Evolutionary conservation across 345 rosid genomes (phyloP).

Genomic region (Eucalyptus paniculata): DNA sequence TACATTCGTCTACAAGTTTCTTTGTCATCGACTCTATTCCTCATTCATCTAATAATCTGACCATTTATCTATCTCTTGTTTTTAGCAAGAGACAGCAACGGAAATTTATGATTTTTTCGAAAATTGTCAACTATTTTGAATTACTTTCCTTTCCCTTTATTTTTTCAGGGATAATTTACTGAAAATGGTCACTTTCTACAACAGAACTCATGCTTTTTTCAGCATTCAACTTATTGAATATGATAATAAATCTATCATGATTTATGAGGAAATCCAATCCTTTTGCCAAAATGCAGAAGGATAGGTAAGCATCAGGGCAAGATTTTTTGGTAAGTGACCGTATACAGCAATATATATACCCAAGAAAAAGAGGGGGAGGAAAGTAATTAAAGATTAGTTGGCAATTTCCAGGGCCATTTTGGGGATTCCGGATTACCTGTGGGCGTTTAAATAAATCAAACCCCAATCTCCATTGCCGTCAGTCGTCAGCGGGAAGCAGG

Average conservation of each 20-base stretch:
- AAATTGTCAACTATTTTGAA: not conserved
- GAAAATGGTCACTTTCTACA: too few relatives aligned
- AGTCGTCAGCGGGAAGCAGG: not conserved
- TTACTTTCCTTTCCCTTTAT: too few relatives aligned
- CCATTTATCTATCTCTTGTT: not conserved
- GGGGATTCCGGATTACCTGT: not conserved
- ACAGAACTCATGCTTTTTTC: too few relatives aligned
- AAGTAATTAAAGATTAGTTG: not conserved
- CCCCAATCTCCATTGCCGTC: not conserved
- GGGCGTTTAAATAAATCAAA: not conserved
- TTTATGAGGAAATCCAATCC: not conserved
- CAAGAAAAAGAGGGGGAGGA: not conserved
- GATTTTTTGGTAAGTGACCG: not conserved
- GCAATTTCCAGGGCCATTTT: not conserved
- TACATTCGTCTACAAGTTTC: not conserved
- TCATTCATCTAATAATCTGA: not conserved
- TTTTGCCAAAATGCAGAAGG: not conserved
- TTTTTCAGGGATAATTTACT: too few relatives aligned
- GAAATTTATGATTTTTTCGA: too few relatives aligned
- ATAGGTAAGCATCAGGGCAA: not conserved
- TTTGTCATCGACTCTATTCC: not conserved
- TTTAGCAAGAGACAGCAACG: too few relatives aligned
- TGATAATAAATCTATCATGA: not conserved
- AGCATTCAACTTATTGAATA: not conserved
- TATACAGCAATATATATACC: not conserved